Evolutionary conservation across 148 eudicot species (phyloP).

Genomic region (Nyssa sinensis): DNA sequence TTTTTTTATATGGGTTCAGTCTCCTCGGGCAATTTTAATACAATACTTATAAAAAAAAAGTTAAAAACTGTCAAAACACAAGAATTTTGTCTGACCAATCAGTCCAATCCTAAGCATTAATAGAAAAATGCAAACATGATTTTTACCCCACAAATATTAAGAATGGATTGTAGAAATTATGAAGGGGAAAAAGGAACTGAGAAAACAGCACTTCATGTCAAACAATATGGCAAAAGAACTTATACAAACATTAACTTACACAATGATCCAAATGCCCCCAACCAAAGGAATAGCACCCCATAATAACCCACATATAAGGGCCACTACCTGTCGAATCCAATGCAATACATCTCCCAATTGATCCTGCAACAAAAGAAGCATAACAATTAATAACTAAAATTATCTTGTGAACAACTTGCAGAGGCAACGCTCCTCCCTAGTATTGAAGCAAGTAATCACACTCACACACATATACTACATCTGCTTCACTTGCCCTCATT

Average conservation of each 20-base stretch:
- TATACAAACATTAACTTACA: conserved; percentile 49
- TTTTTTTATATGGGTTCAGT: no score
- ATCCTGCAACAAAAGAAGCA: conserved; percentile 46
- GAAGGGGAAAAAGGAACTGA: background rate
- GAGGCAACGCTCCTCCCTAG: background rate
- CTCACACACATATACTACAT: background rate
- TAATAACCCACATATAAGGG: conserved; percentile 63
- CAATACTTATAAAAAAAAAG: no score
- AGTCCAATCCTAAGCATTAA: no score
- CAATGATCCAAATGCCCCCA: conserved; percentile 77
- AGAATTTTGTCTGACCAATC: no score
- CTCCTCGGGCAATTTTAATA: no score
- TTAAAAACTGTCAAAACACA: no score
- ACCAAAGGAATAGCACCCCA: conserved; percentile 90
- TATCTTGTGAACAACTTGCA: background rate
- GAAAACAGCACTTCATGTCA: background rate
- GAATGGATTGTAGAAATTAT: no score
- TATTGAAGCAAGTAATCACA: no score
- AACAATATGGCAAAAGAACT: background rate
- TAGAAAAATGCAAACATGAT: no score
- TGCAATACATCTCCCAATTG: conserved; percentile 82
- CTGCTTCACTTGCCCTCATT: background rate
- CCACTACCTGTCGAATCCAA: conserved; percentile 77
- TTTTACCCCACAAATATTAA: no score
- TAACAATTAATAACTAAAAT: background rate